A percentile compares a stretch with the other conserved stretches of the same genome.
Evolutionary conservation across 2,329 filamentous ascomycete species (phyloP).

Genomic region (Alternaria arbusti): DNA sequence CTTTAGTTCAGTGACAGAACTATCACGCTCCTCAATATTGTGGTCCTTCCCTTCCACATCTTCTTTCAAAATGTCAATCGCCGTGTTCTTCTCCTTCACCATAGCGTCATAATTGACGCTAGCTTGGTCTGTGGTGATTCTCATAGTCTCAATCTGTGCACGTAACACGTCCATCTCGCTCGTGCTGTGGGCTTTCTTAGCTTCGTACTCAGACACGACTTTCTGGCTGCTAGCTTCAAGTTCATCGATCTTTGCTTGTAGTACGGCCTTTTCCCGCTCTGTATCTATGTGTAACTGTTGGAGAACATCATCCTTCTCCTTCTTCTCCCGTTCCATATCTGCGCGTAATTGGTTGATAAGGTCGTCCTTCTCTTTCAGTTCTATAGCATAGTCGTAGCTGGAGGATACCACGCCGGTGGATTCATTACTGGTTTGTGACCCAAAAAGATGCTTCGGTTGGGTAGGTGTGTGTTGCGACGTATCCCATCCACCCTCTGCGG

Average conservation of each 20-base stretch:
- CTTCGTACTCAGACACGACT: constrained; percentile 25
- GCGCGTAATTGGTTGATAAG: constrained; percentile 28
- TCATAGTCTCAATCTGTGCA: constrained; percentile 30
- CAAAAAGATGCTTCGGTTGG: constrained; percentile 7
- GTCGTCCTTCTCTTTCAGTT: constrained; percentile 41
- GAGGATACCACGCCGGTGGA: not conserved
- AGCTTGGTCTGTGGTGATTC: constrained; percentile 24
- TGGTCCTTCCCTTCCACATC: constrained; percentile 39
- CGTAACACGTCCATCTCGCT: constrained; percentile 22
- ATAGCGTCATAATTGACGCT: constrained; percentile 28
- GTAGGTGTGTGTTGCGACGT: constrained; percentile 18
- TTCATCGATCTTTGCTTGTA: constrained; percentile 11
- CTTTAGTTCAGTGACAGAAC: constrained; percentile 4
- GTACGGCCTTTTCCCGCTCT: constrained; percentile 23
- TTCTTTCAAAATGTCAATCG: constrained; percentile 42
- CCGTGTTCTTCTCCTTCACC: constrained; percentile 36
- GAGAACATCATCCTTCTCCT: constrained; percentile 35
- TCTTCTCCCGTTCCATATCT: constrained; percentile 29
- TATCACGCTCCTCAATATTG: constrained; percentile 9
- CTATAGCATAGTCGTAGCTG: constrained; percentile 18
- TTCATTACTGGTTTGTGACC: not conserved
- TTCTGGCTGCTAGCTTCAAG: constrained; percentile 18
- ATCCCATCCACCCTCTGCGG: constrained; percentile 19
- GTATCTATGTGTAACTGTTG: constrained; percentile 29
- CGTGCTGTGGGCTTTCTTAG: constrained; percentile 22